phyloP scores from a whole-genome alignment of 768 basidiomycete genomes.

The Pisolithus sp. region DNA sequence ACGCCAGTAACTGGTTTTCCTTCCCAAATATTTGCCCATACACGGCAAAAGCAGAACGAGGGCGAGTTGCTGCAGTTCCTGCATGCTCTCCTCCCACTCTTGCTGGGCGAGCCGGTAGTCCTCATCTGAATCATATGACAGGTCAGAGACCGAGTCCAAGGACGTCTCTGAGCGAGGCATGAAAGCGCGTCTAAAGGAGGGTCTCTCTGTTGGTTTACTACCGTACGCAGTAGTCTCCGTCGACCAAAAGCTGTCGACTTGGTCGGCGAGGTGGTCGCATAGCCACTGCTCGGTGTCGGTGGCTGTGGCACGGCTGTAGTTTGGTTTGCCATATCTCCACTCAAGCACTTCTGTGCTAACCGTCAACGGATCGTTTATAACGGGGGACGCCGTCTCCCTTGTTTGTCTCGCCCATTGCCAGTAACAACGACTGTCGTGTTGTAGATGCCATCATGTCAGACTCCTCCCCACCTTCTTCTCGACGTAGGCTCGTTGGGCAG shows the following conservation, averaged over 20 bases:
- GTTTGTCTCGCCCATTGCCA: constrained; percentile 2
- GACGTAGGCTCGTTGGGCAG: constrained; percentile 65
- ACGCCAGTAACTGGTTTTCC: constrained; percentile 86
- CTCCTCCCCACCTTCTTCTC: constrained; percentile 21
- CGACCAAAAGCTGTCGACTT: too few relatives aligned
- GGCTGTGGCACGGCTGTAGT: background rate
- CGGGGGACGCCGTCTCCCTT: background rate
- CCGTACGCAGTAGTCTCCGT: background rate
- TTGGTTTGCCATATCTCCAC: background rate
- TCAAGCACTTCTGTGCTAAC: background rate
- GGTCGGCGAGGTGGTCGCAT: too few relatives aligned
- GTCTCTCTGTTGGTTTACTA: background rate
- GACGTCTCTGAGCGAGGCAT: constrained; percentile 64
- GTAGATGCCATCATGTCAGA: constrained; percentile 52
- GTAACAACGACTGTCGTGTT: background rate
- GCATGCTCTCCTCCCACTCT: constrained; percentile 90
- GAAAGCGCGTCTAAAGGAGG: constrained; percentile 9
- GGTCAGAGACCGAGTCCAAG: constrained; percentile 44
- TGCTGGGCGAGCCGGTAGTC: constrained; percentile 74
- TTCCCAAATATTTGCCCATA: constrained; percentile 83
- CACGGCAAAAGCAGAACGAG: constrained; percentile 78
- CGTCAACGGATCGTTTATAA: background rate
- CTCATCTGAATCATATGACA: constrained; percentile 56
- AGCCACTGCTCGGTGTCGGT: background rate
- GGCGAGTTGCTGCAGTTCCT: constrained; percentile 77